These are phyloP conservation scores for Hyaloscypha variabilis DNA, from an alignment of 495 filamentous ascomycete species.

Conservation along the genomic window DNA sequence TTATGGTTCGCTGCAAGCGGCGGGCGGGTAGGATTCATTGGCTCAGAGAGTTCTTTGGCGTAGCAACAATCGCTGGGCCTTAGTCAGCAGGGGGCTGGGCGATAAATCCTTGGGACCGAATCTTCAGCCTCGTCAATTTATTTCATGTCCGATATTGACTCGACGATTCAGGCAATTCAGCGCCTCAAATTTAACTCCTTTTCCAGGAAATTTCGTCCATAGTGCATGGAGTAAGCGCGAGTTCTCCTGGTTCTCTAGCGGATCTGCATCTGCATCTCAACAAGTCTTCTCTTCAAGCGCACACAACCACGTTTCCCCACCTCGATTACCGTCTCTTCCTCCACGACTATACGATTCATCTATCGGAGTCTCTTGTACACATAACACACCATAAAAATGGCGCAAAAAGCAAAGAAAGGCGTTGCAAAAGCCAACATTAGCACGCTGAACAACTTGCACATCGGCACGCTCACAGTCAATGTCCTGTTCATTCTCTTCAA, in stretches of 20 bases:
- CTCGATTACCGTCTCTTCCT: background rate
- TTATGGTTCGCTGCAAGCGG: constrained; percentile 25
- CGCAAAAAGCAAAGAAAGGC: constrained; percentile 94
- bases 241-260: background rate
- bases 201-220: background rate
- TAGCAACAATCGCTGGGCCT: constrained; percentile 22
- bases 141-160: background rate
- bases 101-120: background rate
- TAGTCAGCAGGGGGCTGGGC: constrained; percentile 11
- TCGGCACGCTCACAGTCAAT: constrained; percentile 71
- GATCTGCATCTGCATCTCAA: background rate
- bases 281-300: background rate
- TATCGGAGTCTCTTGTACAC: background rate
- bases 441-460: constrained; percentile 76
- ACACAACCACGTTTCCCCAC: background rate
- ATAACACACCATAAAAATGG: constrained; percentile 39
- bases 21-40: constrained; percentile 15
- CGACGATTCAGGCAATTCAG: background rate
- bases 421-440: constrained; percentile 78
- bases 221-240: background rate
- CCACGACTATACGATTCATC: background rate
- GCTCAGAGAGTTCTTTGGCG: constrained; percentile 14
- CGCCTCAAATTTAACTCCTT: background rate
- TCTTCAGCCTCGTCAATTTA: constrained; percentile 29
- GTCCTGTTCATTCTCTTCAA: constrained; percentile 67